phyloP scores from a whole-genome alignment of 768 basidiomycete species.

The Coprinopsis strossmayeri region DNA sequence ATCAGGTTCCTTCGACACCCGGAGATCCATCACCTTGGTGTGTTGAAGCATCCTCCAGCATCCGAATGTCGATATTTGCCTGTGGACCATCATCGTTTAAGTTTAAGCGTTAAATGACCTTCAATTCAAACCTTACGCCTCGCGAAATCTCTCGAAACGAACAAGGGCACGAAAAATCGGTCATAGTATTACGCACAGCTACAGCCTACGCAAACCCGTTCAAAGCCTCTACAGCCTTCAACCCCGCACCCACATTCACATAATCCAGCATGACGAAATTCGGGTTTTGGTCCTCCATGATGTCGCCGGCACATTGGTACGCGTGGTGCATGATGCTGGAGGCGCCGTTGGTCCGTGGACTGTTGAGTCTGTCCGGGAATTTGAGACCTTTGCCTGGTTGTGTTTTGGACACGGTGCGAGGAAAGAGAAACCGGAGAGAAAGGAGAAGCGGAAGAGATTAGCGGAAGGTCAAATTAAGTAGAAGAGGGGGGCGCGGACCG shows the following conservation, averaged over 20 bases:
- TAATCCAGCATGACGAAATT: slow-evolving; percentile 51
- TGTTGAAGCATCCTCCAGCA: no score
- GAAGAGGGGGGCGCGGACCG: background rate
- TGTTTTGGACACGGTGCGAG: background rate
- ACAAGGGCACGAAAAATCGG: no score
- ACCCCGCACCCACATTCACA: slow-evolving; percentile 40
- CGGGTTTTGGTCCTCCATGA: slow-evolving; percentile 27
- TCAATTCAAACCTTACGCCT: no score
- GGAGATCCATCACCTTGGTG: no score
- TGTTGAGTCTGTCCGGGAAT: slow-evolving; percentile 6
- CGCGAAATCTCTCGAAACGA: no score
- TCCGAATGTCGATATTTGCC: no score
- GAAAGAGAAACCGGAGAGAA: background rate
- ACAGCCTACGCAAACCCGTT: no score
- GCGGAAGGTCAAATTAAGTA: background rate
- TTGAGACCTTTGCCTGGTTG: background rate
- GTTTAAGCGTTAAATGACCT: no score
- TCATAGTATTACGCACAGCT: no score
- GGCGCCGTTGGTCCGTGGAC: slow-evolving; percentile 3
- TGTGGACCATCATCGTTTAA: no score
- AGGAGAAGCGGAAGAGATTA: background rate
- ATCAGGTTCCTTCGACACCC: no score
- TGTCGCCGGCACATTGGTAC: slow-evolving; percentile 4
- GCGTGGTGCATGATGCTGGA: slow-evolving; percentile 7
- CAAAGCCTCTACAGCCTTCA: slow-evolving; percentile 34